Conservation (phyloP, 2,329 filamentous ascomycete genomes). For the Colletotrichum zoysiae region DNA sequence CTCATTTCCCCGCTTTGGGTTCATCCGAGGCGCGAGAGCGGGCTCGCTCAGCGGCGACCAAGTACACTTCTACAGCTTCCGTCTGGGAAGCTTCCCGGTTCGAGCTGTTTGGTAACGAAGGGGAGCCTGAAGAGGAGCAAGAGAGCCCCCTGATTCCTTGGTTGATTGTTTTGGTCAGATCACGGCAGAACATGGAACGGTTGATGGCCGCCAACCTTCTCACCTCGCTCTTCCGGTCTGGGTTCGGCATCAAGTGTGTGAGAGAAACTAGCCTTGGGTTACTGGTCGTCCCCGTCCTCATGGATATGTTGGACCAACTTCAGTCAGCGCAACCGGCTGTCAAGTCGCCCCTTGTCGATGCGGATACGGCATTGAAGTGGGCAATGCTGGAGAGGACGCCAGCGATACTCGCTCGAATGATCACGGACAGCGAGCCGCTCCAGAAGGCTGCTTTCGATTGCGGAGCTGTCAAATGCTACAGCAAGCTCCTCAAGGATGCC, state of each 20-base stretch:
- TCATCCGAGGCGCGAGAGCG: constrained; percentile 56
- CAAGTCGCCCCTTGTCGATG: constrained; percentile 49
- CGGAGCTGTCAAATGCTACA: constrained; percentile 60
- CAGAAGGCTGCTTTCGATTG: constrained; percentile 86
- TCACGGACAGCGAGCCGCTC: constrained; percentile 81
- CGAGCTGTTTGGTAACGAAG: constrained; percentile 45
- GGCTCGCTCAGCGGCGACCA: constrained; percentile 46
- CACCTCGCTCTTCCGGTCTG: constrained; percentile 76
- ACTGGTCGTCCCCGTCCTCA: constrained; percentile 77
- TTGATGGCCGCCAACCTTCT: constrained; percentile 78
- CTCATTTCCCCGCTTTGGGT: constrained; percentile 68
- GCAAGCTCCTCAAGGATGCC: constrained; percentile 63
- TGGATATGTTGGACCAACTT: constrained; percentile 62
- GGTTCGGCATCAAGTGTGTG: constrained; percentile 70
- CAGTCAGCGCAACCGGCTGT: constrained; percentile 29
- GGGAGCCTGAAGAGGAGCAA: constrained; percentile 65
- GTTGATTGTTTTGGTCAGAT: constrained; percentile 75
- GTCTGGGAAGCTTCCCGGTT: constrained; percentile 51
- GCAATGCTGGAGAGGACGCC: constrained; percentile 78
- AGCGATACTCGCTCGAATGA: constrained; percentile 80
- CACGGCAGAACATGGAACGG: constrained; percentile 68
- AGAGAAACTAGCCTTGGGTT: constrained; percentile 75
- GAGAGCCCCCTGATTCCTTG: constrained; percentile 81
- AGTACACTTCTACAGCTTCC: constrained; percentile 46
- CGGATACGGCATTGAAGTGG: constrained; percentile 57